Base-by-base conservation (phyloP, 1,284 basidiomycete genomes). In the Cryptococcus sp. region DNA sequence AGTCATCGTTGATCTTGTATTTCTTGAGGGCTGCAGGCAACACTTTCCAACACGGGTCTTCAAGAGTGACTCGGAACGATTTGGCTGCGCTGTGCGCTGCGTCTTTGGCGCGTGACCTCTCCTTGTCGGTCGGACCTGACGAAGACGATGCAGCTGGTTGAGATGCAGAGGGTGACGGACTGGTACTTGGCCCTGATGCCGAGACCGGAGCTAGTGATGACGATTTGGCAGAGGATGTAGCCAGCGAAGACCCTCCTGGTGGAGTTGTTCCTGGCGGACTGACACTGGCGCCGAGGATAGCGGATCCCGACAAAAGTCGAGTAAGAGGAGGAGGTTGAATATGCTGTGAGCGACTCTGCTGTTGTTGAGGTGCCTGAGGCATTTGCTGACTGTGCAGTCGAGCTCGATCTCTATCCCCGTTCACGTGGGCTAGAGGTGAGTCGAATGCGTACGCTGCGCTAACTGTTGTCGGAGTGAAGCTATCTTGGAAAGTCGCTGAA, bases 1-100 rank as follows among this genome's bases (percentile, higher is more conserved):
- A 99, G 76, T 93, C 94, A 68, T 99, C 96, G 73, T 94, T 94
- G 79, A 99, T 98, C 75, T 93, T 93, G 80, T 99, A 99, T 79
- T 98, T 98, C 80, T 97, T 97, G 64, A 99, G 81, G 17, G 96
- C 96, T 0, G 95, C 94, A 0, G 96, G 95, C 17, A 99, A 81
- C 17, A 99, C 95, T 73, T 96, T 97, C 88, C 91, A 95, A 55
- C 94, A 96, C 0, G 96, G 95, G 77, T 99, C 96, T 61, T 99
- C 95, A 61, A 99, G 78, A 62, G 91, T 83, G 25, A 84, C 83
- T 22, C 79, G 74, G 72, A 83, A 82, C 62, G 80, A 80, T 34
- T 82, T 81, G 45, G 81, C 79, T 0, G 75, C 74, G 13, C 63
- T 70, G 37, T 68, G 67, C 8, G 75, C 74, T 5, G 70, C 70